These are phyloP conservation scores for Pseudogymnoascus sp. DNA, from an alignment of 2,329 filamentous ascomycete species.

Conservation along the genomic window DNA sequence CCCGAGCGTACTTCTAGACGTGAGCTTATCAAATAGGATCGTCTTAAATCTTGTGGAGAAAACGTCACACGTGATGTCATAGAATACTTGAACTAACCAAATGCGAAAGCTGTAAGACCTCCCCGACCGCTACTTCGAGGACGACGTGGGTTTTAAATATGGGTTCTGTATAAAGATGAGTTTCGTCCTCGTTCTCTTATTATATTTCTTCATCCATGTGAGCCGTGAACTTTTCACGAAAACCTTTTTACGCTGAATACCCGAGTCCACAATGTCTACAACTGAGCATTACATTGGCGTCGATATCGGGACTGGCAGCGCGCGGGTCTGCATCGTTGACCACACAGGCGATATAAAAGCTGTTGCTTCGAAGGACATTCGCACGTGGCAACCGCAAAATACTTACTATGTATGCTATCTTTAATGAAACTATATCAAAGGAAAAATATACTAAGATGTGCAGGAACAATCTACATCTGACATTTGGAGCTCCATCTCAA, in stretches of 20 bases:
- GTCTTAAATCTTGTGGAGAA: not conserved
- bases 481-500: slow-evolving; percentile 93
- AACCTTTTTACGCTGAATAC: not conserved
- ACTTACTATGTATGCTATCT: slow-evolving; percentile 60
- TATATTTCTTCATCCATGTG: not conserved
- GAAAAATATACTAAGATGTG: not conserved
- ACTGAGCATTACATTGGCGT: slow-evolving; percentile 70
- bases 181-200: not conserved
- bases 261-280: not conserved
- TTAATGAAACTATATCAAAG: slow-evolving; percentile 18
- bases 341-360: slow-evolving; percentile 79
- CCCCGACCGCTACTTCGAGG: not conserved
- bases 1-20: not conserved
- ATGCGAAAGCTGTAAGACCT: not conserved
- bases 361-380: slow-evolving; percentile 66
- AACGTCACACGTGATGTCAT: not conserved
- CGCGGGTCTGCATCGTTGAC: slow-evolving; percentile 92
- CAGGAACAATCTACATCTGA: slow-evolving; percentile 96
- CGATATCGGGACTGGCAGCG: slow-evolving; percentile 93
- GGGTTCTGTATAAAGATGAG: not conserved
- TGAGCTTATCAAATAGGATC: not conserved
- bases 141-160: not conserved
- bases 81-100: not conserved
- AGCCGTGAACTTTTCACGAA: not conserved
- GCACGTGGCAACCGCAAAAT: slow-evolving; percentile 69